Evolutionary conservation across 208 protist species (phyloP).

Genomic region (Acanthamoeba comandoni): DNA sequence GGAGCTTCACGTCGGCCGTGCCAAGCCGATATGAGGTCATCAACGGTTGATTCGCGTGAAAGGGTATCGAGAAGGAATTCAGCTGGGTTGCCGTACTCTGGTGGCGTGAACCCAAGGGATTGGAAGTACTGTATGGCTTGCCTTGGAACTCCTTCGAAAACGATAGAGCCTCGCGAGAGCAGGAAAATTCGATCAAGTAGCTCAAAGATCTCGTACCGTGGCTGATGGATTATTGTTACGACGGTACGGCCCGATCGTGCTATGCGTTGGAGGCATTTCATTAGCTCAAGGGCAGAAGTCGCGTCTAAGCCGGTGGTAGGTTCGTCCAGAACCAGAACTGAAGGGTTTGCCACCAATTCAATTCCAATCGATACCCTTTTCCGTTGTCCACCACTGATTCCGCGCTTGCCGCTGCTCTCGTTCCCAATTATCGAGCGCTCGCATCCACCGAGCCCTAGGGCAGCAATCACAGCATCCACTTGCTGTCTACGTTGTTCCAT

Average conservation of each 20-base stretch:
- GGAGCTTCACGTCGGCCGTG: too few species aligned
- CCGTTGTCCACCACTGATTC: slow-evolving; percentile 76
- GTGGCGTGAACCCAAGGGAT: too few species aligned
- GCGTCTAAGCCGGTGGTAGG: slow-evolving; percentile 43
- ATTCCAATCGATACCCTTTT: slow-evolving; percentile 73
- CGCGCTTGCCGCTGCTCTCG: too few species aligned
- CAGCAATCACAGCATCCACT: neutral
- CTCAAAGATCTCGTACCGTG: neutral
- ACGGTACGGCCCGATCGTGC: slow-evolving; percentile 4
- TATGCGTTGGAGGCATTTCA: neutral
- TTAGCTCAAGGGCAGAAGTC: neutral
- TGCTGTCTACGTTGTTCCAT: too few species aligned
- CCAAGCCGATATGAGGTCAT: too few species aligned
- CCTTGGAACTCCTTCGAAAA: too few species aligned
- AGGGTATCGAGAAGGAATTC: too few species aligned
- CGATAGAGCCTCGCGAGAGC: too few species aligned
- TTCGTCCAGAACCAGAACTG: slow-evolving; percentile 73
- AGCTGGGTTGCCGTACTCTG: too few species aligned
- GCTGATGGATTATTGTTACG: slow-evolving; percentile 44
- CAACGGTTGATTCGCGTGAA: too few species aligned
- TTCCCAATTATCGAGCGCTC: slow-evolving; percentile 31
- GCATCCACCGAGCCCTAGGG: slow-evolving; percentile 20
- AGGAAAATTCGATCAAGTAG: too few species aligned
- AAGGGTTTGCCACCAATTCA: slow-evolving; percentile 58
- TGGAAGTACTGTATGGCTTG: too few species aligned